Base-by-base conservation (phyloP, 2,329 filamentous ascomycete species). In the Aspergillus unguis region DNA sequence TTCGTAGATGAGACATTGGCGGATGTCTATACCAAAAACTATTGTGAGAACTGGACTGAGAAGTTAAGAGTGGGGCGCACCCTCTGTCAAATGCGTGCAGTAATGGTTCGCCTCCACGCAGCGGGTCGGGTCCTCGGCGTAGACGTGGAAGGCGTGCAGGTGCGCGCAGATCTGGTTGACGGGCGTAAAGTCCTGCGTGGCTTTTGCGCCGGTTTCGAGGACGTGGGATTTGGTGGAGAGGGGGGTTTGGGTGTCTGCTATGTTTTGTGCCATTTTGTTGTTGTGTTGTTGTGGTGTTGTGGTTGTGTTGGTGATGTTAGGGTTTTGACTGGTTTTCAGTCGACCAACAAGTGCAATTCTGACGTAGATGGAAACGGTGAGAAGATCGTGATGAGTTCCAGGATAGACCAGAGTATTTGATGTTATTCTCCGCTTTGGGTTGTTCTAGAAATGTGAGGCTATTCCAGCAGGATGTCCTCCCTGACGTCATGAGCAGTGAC, bases 1-100 rank as follows among this genome's bases (percentile, higher is more conserved):
- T 71, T 95, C 90, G 74, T 94, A 95, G 56, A 95, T 81, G 29
- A 95, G 82, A 68, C 90, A 95, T 76, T 95, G 90, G 3, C 90
- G 82, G 52, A 95, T 79, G 57, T 94, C 89, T 75, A 67, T 54
- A 25, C 9, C 32, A 33, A 33, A 7, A 33, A 7, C 32, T 33
- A 17, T 17, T 17, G 17, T 17, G 17, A 17, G 17, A 17, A 17
- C 17, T 17, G 17, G 17, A 17, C 17, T 17, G n/a, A n/a, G n/a
- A n/a, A n/a, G 17, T 17, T 17, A 33, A 7, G 6, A 33, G 29
- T 25, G 23, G 9, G 2, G 43, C 57, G 44, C 57, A 79, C 76
- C 76, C 62, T 85, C 80, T 55, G 81, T 90, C 3, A 94, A 63
- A 63, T 94, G 89, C 1, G 85, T 81, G 67, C 90, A 95, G 72